Evolutionary conservation across 306 rosid species (phyloP).

Genomic region (Ceratonia siliqua): DNA sequence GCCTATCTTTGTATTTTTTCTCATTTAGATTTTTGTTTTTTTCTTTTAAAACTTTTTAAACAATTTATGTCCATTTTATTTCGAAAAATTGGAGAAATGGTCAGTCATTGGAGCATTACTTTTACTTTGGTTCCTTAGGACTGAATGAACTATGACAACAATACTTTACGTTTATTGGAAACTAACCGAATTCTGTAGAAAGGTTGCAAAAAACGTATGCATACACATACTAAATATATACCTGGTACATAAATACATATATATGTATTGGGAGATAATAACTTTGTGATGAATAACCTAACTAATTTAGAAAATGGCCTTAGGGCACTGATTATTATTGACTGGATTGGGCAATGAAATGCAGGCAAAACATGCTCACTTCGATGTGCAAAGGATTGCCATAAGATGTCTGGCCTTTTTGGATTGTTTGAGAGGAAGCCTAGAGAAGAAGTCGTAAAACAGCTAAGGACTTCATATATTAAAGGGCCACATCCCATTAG

Average conservation of each 20-base stretch:
- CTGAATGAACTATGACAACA: slow-evolving; percentile 12
- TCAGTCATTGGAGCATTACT: not conserved
- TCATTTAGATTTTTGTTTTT: not conserved
- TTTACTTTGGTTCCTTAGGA: not conserved
- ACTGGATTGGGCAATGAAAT: slow-evolving; percentile 38
- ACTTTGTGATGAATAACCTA: slow-evolving; percentile 6
- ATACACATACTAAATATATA: not conserved
- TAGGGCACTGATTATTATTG: slow-evolving; percentile 12
- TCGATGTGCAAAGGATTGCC: slow-evolving; percentile 88
- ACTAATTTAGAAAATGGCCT: slow-evolving; percentile 2
- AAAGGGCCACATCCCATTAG: slow-evolving; percentile 70
- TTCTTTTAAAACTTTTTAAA: too few relatives aligned
- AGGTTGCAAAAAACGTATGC: not conserved
- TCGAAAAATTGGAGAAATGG: not conserved
- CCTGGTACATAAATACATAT: not conserved
- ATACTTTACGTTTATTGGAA: slow-evolving; percentile 6
- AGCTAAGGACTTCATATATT: slow-evolving; percentile 63
- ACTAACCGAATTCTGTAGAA: not conserved
- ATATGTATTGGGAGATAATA: slow-evolving; percentile 10
- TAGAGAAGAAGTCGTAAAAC: slow-evolving; percentile 70
- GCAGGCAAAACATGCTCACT: slow-evolving; percentile 86
- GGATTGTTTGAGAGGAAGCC: slow-evolving; percentile 89
- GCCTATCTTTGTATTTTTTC: not conserved
- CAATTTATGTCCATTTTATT: not conserved
- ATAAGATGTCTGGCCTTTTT: slow-evolving; percentile 86